Base-by-base conservation (phyloP, 257 asterid species). In the Coffea eugenioides region DNA sequence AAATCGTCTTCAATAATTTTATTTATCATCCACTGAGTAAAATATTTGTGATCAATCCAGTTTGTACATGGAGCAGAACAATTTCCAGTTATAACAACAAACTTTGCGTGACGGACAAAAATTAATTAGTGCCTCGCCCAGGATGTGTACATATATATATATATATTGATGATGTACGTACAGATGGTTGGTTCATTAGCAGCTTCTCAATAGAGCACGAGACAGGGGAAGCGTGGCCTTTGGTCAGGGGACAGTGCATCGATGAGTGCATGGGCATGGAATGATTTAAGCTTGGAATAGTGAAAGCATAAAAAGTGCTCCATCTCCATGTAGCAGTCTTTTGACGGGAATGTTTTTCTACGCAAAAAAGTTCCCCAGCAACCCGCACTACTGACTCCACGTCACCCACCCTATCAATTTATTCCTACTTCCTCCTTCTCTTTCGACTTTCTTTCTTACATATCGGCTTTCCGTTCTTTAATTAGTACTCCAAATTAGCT, bases 211-310 rank as follows among this genome's bases (percentile, higher is more conserved):
- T 23, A 8, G 54, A n/a, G 36, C 46, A 49, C 10, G 64, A 49
- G 39, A 27, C 51, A 18, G 14, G 36, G 46, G 48, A 65, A 46
- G 77, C 73, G 82, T 72, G 82, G 77, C 66, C 70, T 21, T 71
- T 27, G 27, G 27, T 27, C 27, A 21, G 82, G 78, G 54, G 57
- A 73, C 64, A 36, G 82, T 72, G 74, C 78, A 46, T 62, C 15
- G 41, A 39, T 39, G 3, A 49, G 34, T 73, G 83, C 83, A 73
- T 36, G 78, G 74, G 74, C 83, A 64, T 49, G 69, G 78, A 72
- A 72, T 73, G 73, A 46, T 5, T 43, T 45, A 43, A 64, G 62
- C 71, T 76, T 62, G 72, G 71, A 45, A 62, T 43, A 25, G 4
- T 65, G 15, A 76, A 75, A 62, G 79, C 79, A 45, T 75, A 61